Conservation (phyloP, 192 early-diverging fungal genomes). For the Chytriomyces sp. region DNA sequence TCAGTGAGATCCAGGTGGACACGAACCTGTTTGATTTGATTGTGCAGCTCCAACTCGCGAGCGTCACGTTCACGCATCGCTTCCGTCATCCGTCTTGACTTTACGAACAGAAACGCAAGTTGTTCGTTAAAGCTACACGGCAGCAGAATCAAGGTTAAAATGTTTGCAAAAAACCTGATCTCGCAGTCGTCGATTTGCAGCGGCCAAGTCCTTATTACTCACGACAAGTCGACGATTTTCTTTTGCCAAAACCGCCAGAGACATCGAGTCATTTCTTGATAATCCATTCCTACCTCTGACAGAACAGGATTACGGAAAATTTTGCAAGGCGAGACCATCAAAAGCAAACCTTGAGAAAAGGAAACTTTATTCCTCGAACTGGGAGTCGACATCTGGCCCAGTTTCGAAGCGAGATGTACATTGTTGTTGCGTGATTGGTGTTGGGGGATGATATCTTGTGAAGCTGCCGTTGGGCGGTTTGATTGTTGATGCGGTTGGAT, state of each 20-base stretch:
- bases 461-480: too few species aligned
- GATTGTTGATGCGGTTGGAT: too few species aligned
- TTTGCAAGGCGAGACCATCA: too few species aligned
- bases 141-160: neutral
- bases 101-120: neutral
- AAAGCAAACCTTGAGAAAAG: too few species aligned
- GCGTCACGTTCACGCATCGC: conserved; percentile 21
- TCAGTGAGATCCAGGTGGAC: neutral
- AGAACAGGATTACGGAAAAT: too few species aligned
- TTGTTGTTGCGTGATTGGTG: too few species aligned
- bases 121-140: too few species aligned
- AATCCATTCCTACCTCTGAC: too few species aligned
- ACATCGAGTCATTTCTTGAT: neutral
- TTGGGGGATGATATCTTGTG: too few species aligned
- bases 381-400: too few species aligned
- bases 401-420: too few species aligned
- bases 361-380: too few species aligned
- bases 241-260: conserved; percentile 25
- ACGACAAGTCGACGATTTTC: conserved; percentile 35
- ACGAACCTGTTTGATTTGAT: conserved; percentile 22
- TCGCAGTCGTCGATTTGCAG: conserved; percentile 30
- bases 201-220: conserved; percentile 22
- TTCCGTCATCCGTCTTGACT: conserved; percentile 6
- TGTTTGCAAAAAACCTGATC: conserved; percentile 22
- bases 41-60: conserved; percentile 18